Base-by-base conservation (phyloP, 768 basidiomycete genomes). In the Amanita rimosa region DNA sequence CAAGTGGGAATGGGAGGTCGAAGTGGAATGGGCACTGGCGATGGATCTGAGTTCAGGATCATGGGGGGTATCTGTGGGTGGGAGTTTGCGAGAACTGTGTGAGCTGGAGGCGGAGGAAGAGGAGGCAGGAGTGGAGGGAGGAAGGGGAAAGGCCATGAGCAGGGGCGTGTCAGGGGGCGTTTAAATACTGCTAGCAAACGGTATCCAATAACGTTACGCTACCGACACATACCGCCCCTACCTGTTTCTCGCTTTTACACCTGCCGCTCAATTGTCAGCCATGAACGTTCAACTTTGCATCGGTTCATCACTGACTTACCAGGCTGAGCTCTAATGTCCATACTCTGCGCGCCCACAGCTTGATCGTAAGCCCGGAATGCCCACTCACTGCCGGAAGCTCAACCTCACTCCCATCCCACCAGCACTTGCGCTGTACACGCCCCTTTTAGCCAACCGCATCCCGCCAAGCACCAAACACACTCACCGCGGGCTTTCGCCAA, bases 401-500 rank as follows among this genome's bases (percentile, higher is more conserved):
- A 16, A 95, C 81, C 55, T 95, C 92, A 34, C 93, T 73, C 9
- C 95, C 95, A 57, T 99, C 96, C 96, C 96, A 99, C 96, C 96
- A 99, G 67, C 95, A 98, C 70, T 99, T 98, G 36, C 96, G 75
- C 94, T 97, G 52, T n/a, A 43, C 55, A 11, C 8, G 49, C 52
- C 49, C 53, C 36, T 55, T 47, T 51, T 40, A 44, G 41, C 35
- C 6, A 13, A 14, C 9, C 29, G 6, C 17, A 14, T 39, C 41
- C 43, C 53, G 37, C 37, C 46, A 19, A 53, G 38, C 27, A 22
- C 44, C 44, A 44, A 17, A 37, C n/a, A 49, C 13, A 79, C 92
- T 56, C 66, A 96, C 95, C n/a, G 96, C 96, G 38, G 96, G 96
- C 65, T 99, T 99, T 62, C 96, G 76, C 96, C 96, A 99, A 74